phyloP scores from a whole-genome alignment of 2,329 filamentous ascomycete species.

The Aspergillus brasiliensis region DNA sequence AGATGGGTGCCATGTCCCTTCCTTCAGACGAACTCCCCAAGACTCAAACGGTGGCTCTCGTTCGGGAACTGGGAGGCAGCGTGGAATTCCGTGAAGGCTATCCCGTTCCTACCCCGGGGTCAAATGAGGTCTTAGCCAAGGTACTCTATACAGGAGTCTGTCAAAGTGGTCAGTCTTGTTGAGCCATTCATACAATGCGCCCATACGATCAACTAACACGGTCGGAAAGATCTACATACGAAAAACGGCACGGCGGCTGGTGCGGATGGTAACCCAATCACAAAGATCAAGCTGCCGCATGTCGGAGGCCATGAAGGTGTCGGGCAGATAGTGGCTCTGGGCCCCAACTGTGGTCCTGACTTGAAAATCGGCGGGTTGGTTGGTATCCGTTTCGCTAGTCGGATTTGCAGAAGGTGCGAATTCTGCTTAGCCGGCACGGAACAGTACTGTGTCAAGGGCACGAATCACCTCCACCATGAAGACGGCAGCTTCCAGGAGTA shows the following conservation, averaged over 20 bases:
- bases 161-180: slow-evolving; percentile 41
- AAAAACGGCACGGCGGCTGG: slow-evolving; percentile 43
- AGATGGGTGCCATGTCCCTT: background rate
- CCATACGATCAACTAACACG: background rate
- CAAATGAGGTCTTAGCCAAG: slow-evolving; percentile 49
- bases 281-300: slow-evolving; percentile 48
- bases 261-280: slow-evolving; percentile 45
- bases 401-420: slow-evolving; percentile 48
- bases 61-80: slow-evolving; percentile 43
- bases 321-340: slow-evolving; percentile 44
- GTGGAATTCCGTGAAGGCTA: slow-evolving; percentile 47
- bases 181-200: background rate
- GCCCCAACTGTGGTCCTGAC: slow-evolving; percentile 36
- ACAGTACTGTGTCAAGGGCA: slow-evolving; percentile 45
- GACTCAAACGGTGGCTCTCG: slow-evolving; percentile 45
- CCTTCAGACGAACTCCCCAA: slow-evolving; percentile 2
- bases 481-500: slow-evolving; percentile 52
- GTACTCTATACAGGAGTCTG: slow-evolving; percentile 51
- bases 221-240: slow-evolving; percentile 41
- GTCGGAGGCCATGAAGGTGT: slow-evolving; percentile 52
- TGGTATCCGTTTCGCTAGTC: slow-evolving; percentile 47
- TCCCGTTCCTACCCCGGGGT: slow-evolving; percentile 42
- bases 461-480: slow-evolving; percentile 51
- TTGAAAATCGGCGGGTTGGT: slow-evolving; percentile 44
- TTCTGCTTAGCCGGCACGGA: slow-evolving; percentile 46